phyloP scores from a whole-genome alignment of 805 yeast genomes.

The Tetrapisispora nanseiensis region DNA sequence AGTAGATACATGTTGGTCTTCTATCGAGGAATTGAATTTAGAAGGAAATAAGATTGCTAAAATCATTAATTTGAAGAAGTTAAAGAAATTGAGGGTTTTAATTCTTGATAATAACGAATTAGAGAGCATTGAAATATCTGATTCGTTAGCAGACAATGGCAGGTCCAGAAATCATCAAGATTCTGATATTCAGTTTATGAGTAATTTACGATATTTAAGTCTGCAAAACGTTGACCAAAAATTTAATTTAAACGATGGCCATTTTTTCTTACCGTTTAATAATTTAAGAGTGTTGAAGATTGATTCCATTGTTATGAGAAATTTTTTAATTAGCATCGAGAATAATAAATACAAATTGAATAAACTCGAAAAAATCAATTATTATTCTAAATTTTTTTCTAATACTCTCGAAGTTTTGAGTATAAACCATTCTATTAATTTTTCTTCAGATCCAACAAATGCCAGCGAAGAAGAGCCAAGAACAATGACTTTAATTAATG shows the following conservation, averaged over 20 bases:
- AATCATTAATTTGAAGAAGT: slow-evolving; percentile 14
- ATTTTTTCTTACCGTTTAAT: neutral
- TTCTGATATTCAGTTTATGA: neutral
- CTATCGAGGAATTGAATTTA: slow-evolving; percentile 18
- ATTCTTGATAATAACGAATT: slow-evolving; percentile 20
- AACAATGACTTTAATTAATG: neutral
- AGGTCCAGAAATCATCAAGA: too few relatives aligned
- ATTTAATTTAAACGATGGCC: neutral
- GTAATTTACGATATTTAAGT: slow-evolving; percentile 2
- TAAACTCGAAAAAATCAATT: too few relatives aligned
- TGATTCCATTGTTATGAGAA: slow-evolving; percentile 1
- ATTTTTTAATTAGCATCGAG: neutral
- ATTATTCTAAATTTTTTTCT: neutral
- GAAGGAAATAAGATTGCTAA: slow-evolving; percentile 16
- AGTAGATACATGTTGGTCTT: slow-evolving; percentile 12
- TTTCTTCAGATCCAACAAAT: neutral
- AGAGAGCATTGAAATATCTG: too few relatives aligned
- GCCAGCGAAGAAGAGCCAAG: too few relatives aligned
- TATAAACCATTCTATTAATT: too few relatives aligned
- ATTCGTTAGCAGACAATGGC: too few relatives aligned
- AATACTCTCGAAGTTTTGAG: slow-evolving; percentile 1
- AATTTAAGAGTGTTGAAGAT: slow-evolving; percentile 1
- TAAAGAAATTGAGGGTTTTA: slow-evolving; percentile 13
- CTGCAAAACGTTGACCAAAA: neutral
- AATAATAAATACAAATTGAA: too few relatives aligned